These are phyloP conservation scores for Psidium guajava DNA, from an alignment of 345 rosid species.

Conservation along the genomic window DNA sequence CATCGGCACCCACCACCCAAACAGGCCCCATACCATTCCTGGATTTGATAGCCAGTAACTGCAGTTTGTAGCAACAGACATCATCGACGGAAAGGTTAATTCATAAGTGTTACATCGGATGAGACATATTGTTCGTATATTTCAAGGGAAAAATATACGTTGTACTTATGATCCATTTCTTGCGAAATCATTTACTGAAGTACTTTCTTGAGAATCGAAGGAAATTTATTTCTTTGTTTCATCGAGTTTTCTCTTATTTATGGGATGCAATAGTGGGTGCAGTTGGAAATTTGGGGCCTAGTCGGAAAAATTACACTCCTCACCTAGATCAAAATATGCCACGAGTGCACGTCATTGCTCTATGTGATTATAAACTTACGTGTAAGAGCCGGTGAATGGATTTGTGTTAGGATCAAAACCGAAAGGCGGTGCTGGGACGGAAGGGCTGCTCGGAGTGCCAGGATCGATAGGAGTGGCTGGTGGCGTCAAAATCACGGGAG, in stretches of 20 bases:
- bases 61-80: not conserved
- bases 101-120: not conserved
- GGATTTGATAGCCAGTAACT: constrained; percentile 92
- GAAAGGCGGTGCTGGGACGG: constrained; percentile 35
- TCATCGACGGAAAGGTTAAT: not conserved
- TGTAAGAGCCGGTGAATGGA: constrained; percentile 63
- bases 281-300: not conserved
- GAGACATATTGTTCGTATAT: not conserved
- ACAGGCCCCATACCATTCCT: constrained; percentile 44
- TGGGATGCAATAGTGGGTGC: not conserved
- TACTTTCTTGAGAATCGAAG: not conserved
- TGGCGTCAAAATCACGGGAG: constrained; percentile 29
- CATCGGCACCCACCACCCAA: constrained; percentile 82
- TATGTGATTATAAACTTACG: constrained; percentile 26
- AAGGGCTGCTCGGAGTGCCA: not conserved
- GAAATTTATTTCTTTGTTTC: not conserved
- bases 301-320: not conserved
- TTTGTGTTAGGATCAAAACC: constrained; percentile 20
- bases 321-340: not conserved
- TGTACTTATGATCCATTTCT: not conserved
- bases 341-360: not conserved
- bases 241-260: not conserved
- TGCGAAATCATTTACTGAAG: not conserved
- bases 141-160: not conserved
- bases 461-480: constrained; percentile 17